Base-by-base conservation (phyloP, 345 rosid species). In the Arabidopsis thaliana region DNA sequence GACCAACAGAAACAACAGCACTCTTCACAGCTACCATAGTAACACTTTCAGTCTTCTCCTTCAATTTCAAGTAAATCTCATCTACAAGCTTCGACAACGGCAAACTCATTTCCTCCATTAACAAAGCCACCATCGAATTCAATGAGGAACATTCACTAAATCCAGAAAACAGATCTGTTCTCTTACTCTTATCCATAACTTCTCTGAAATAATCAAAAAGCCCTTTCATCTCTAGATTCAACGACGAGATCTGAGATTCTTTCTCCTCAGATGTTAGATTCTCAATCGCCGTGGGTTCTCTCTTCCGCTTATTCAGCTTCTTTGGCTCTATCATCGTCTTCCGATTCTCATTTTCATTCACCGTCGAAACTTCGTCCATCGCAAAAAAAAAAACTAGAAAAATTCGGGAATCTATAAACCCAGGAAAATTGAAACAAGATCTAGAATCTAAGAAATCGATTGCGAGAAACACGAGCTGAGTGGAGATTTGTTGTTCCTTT, bases 81-180 rank as follows among this genome's bases (percentile, higher is more conserved):
- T 78, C 89, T 20, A 89, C 96, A 78, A 95, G 73, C 61, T 72
- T 85, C 30, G 96, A 83, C 38, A 95, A 73, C 22, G 98, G 86
- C 71, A 79, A 61, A 10, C 59, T 81, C 61, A 83, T 89, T 84
- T 89, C 99, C 83, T 95, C 98, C 86, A 95, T 78, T 49, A 91
- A 73, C 77, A 82, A 68, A 38, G 87, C 87, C 51, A 92, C 93
- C 81, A 40, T 45, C 13, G 83, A 82, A 49, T 89, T 83, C 63
- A 82, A 24, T 5, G 89, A 78, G 20, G 73, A 67, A 32, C 59
- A 80, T 3, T 81, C 87, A 22, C 71, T 45, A 40, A 79, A 78
- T 3, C 80, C 82, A 22, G 40, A 32, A 33, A 77, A 11, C 46
- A 69, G 83, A 46, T 84, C 84, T 16, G 42, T 74, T 3, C 38